Evolutionary conservation across 441 rosid genomes (phyloP), one percentile per base, ranked within the genome.

Genomic region (Gossypium trilobum): DNA sequence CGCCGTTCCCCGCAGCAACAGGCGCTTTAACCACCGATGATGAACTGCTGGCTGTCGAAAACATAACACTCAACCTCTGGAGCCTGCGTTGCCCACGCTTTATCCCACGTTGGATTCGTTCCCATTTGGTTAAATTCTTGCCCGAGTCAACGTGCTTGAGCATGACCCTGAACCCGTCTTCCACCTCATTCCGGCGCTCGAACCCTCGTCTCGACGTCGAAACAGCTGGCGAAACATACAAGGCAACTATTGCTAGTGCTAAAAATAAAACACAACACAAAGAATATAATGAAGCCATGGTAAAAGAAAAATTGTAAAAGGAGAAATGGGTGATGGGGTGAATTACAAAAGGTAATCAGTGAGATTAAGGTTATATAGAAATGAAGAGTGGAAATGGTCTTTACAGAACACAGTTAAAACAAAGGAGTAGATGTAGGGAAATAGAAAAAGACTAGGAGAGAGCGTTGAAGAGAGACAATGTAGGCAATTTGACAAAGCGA

Each of bases 121-220:
- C 86, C 50, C 89, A 80, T 54, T 85, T 88, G 31, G 99, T 91
- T 44, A 92, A 74, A 83, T 95, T 95, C 78, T 85, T 89, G 22
- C 88, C 89, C 0, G 87, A 86, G 61, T 95, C 97, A 0, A 95
- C 83, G 44, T 89, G 96, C 73, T 75, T 73, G 22, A 95, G 91
- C 7, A 51, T 75, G 0, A 86, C 78, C 56, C 83, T 82, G 75
- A 95, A 85, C n/a, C 97, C 97, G 13, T 67, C 57, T 74, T 60
- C 61, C 17, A 42, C 29, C 56, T 46, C 66, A 19, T 68, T 16
- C 16, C 17, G 48, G 7, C 67, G 33, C 0, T 17, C 70, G 1
- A 71, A n/a, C 17, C 70, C 59, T 61, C 74, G 39, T 56, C 90
- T 81, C 0, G 92, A 82, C 1, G 89, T 79, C 2, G 87, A 83